A percentile compares a stretch with the other conserved stretches of the same genome.
phyloP scores from a whole-genome alignment of 1,284 basidiomycete genomes.

The Heliocybe sulcata region DNA sequence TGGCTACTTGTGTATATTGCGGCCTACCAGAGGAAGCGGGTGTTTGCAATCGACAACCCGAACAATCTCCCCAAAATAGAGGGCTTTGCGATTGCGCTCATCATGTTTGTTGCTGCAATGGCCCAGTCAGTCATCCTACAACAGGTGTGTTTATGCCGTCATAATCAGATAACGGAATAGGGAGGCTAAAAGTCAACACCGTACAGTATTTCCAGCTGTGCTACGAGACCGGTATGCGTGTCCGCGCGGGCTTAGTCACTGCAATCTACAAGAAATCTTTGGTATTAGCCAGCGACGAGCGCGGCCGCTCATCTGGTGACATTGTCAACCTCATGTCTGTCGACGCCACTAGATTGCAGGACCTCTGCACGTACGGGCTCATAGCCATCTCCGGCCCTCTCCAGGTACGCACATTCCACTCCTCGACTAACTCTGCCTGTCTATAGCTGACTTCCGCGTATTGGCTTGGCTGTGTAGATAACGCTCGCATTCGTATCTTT shows the following conservation, averaged over 20 bases:
- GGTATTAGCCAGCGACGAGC: slow-evolving; percentile 79
- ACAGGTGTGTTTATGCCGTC: slow-evolving; percentile 57
- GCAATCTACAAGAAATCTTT: slow-evolving; percentile 86
- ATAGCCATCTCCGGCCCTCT: slow-evolving; percentile 66
- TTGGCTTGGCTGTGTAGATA: slow-evolving; percentile 39
- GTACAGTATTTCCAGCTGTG: slow-evolving; percentile 74
- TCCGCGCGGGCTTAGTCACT: slow-evolving; percentile 82
- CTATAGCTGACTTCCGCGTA: neutral
- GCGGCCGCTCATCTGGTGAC: slow-evolving; percentile 78
- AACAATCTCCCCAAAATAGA: slow-evolving; percentile 31
- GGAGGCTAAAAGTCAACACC: too few species aligned
- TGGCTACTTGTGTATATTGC: slow-evolving; percentile 80
- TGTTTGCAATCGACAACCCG: slow-evolving; percentile 17
- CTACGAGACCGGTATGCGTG: slow-evolving; percentile 86
- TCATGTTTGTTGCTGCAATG: slow-evolving; percentile 79
- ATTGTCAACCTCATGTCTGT: slow-evolving; percentile 94
- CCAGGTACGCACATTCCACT: slow-evolving; percentile 33
- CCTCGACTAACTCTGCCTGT: too few species aligned
- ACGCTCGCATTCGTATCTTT: slow-evolving; percentile 85
- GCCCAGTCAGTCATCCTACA: slow-evolving; percentile 82
- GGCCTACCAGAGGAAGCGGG: slow-evolving; percentile 51
- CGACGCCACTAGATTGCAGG: slow-evolving; percentile 80
- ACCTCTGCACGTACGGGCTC: slow-evolving; percentile 77
- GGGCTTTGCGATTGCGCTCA: slow-evolving; percentile 70
- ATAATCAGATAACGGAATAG: too few species aligned